Base-by-base conservation (phyloP, 1,139 yeast genomes). In the Hyphopichia pseudoburtonii region DNA sequence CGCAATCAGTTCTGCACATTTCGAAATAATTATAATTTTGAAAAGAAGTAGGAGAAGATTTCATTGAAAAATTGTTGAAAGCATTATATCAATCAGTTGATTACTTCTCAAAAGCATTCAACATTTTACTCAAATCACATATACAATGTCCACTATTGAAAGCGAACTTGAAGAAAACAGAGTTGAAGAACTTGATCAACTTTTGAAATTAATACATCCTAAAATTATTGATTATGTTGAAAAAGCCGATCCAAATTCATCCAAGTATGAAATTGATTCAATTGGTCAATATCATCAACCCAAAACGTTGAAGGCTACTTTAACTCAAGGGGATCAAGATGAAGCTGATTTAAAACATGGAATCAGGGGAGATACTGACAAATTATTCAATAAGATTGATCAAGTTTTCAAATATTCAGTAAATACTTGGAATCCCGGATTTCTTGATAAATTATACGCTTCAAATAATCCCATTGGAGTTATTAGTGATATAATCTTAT, bases 341-440 rank as follows among this genome's bases (percentile, higher is more conserved):
- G 23, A 21, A 21, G 29, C 3, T 11, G 42, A 47, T 19, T 43
- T 54, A 21, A 37, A 40, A 2, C 21, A 41, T 3, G 64, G 64
- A 2, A 45, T 57, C 14, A 44, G 47, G 32, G 52, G 51, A 9
- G 46, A 45, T 31, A 43, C 44, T n/a, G 48, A 43, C 10, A 45
- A 51, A 33, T 64, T 85, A 4, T 57, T 75, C 32, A 56, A 57
- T 3, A 68, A 76, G 11, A 72, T 85, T 36, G 84, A 84, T 46
- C 62, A 69, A 32, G 78, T 87, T 2, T 62, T 87, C 43, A 62
- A 76, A 34, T 76, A 82, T 51, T 83, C 94, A 0, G 89, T 86
- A 28, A 86, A 82, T 41, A 87, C 95, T 0, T 87, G 95, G 95
- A 85, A 83, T 52, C 84, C 86, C 0, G 95, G 95, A 2, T 87